These are phyloP conservation scores for Jamesozyma rosinii DNA, from an alignment of 805 yeast species.

Conservation along the genomic window DNA sequence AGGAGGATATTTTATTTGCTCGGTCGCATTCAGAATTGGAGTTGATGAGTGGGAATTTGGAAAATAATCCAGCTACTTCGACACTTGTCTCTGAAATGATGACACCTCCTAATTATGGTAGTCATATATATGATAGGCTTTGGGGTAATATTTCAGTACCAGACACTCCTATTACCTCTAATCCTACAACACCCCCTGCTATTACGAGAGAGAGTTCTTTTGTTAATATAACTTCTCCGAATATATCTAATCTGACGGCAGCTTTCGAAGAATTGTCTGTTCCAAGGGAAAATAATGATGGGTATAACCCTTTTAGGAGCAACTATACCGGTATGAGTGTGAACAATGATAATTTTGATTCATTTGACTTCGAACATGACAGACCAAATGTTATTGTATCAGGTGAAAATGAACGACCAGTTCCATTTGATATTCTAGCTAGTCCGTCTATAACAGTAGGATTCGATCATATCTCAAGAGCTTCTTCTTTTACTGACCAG, in stretches of 20 bases:
- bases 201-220: neutral
- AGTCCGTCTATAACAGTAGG: conserved; percentile 39
- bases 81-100: conserved; percentile 34
- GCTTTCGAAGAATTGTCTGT: neutral
- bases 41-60: conserved; percentile 5
- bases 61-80: conserved; percentile 5
- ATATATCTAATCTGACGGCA: neutral
- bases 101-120: conserved; percentile 83
- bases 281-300: neutral
- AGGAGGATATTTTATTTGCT: conserved; percentile 35
- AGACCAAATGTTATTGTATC: neutral
- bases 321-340: neutral
- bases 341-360: neutral
- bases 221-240: too few relatives aligned
- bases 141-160: conserved; percentile 40
- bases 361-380: neutral
- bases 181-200: conserved; percentile 2
- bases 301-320: neutral
- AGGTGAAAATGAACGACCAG: neutral
- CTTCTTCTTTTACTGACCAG: conserved; percentile 42
- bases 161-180: conserved; percentile 4
- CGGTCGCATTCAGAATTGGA: conserved; percentile 27
- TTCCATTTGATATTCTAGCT: neutral
- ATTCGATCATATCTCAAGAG: conserved; percentile 48
- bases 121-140: conserved; percentile 70